These are phyloP conservation scores for Cyclotella sp. DNA, from an alignment of 108 stramenopile genomes.

Conservation along the genomic window DNA sequence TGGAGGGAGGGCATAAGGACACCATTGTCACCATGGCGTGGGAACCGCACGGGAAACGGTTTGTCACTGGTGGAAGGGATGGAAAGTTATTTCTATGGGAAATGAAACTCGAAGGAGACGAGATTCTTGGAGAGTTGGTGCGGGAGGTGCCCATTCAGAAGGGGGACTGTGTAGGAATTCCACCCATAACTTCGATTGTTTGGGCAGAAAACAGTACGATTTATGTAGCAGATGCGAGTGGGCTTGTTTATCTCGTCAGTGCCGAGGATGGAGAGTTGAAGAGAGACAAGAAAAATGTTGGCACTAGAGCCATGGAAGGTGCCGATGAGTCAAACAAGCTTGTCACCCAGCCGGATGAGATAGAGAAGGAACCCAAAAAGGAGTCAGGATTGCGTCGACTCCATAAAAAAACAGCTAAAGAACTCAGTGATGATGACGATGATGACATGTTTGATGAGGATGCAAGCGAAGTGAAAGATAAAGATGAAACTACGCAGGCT, in stretches of 20 bases:
- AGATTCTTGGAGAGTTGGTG: slow-evolving; percentile 2
- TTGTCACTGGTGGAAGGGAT: slow-evolving; percentile 72
- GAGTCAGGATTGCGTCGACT: slow-evolving; percentile 11
- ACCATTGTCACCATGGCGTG: slow-evolving; percentile 63
- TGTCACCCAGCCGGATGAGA: slow-evolving; percentile 1
- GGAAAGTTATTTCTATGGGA: slow-evolving; percentile 68
- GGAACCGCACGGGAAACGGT: slow-evolving; percentile 8
- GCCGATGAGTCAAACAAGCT: not conserved
- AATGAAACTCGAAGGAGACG: slow-evolving; percentile 17
- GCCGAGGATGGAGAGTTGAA: slow-evolving; percentile 16
- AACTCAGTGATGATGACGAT: slow-evolving; percentile 54
- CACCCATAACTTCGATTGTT: slow-evolving; percentile 29
- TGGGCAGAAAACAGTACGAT: slow-evolving; percentile 25
- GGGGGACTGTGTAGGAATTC: slow-evolving; percentile 8
- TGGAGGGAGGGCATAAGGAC: slow-evolving; percentile 62
- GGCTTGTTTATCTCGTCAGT: slow-evolving; percentile 20
- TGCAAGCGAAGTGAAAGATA: not conserved
- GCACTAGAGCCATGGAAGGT: not conserved
- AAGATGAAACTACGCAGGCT: not conserved
- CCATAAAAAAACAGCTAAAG: not conserved
- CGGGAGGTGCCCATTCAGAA: not conserved
- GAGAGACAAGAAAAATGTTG: slow-evolving; percentile 32
- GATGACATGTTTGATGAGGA: slow-evolving; percentile 40
- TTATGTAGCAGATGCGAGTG: slow-evolving; percentile 59
- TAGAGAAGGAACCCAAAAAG: not conserved